phyloP scores from a whole-genome alignment of 257 asterid genomes.

The Gentiana dahurica region DNA sequence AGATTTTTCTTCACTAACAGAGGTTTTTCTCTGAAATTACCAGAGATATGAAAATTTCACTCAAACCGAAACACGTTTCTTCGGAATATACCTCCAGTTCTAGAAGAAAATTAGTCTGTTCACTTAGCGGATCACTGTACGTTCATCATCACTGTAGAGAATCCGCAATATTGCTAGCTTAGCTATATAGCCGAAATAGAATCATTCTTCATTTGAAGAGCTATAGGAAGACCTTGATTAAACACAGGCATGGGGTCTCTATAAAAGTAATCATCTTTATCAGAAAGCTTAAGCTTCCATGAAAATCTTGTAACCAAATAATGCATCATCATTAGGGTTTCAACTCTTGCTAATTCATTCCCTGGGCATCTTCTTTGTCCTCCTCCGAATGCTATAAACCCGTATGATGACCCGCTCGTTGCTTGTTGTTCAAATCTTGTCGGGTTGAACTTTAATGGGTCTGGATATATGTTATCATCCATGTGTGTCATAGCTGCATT shows the following conservation, averaged over 20 bases:
- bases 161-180: too few relatives aligned
- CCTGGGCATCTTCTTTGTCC: constrained; percentile 63
- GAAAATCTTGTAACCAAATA: constrained; percentile 32
- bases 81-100: too few relatives aligned
- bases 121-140: too few relatives aligned
- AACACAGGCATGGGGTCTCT: constrained; percentile 17
- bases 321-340: constrained; percentile 37
- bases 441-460: constrained; percentile 41
- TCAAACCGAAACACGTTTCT: too few relatives aligned
- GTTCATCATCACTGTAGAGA: too few relatives aligned
- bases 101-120: too few relatives aligned
- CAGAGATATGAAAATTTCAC: too few relatives aligned
- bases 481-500: constrained; percentile 47
- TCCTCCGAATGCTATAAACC: constrained; percentile 50
- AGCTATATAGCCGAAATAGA: too few relatives aligned
- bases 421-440: constrained; percentile 25
- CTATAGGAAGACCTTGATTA: constrained; percentile 1
- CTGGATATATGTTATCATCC: constrained; percentile 38
- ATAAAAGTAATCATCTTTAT: constrained; percentile 21
- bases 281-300: constrained; percentile 32
- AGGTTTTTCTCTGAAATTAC: too few relatives aligned
- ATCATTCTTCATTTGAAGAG: not conserved
- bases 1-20: too few relatives aligned
- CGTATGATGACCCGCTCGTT: constrained; percentile 30
- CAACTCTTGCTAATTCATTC: constrained; percentile 48